Conservation (phyloP, 1,284 basidiomycete genomes). For the Singerocomus inundabilis region DNA sequence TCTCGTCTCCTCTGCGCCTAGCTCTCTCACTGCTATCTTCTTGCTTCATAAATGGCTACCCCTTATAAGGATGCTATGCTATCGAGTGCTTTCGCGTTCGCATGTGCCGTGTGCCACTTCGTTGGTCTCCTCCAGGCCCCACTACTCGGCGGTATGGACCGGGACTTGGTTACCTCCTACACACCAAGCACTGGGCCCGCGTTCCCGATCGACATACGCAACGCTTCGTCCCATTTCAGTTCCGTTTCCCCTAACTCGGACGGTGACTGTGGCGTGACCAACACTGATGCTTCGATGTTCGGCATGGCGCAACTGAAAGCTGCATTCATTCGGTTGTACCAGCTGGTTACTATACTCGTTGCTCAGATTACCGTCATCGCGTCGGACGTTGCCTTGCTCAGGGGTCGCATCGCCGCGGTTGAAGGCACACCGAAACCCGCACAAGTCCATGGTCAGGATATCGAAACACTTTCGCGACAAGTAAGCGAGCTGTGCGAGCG, state of each 20-base stretch:
- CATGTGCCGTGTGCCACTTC: background rate
- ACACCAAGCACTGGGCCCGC: background rate
- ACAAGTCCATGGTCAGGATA: background rate
- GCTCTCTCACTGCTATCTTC: background rate
- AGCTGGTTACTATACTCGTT: conserved; percentile 9
- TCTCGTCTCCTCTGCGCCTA: conserved; percentile 1
- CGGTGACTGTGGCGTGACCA: background rate
- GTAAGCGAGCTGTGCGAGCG: conserved; percentile 7
- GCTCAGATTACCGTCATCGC: conserved; percentile 5
- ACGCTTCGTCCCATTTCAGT: background rate
- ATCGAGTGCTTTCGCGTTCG: conserved; percentile 1
- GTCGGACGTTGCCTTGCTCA: conserved; percentile 20
- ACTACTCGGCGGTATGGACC: background rate
- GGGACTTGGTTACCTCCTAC: background rate
- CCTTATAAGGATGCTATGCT: conserved; percentile 1
- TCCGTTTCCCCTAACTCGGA: background rate
- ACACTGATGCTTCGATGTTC: background rate
- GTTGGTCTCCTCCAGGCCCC: background rate
- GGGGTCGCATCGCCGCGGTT: conserved; percentile 16
- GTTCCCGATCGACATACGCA: background rate
- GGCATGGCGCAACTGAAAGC: conserved; percentile 6
- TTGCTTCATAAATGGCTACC: conserved; percentile 9
- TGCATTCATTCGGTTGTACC: conserved; percentile 9
- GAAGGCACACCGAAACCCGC: conserved; percentile 7
- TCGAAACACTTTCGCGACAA: conserved; percentile 7